A percentile compares a stretch with the other conserved stretches of the same genome.
Evolutionary conservation across 352 stramenopile genomes (phyloP).

Genomic region (Phytophthora chlamydospora): DNA sequence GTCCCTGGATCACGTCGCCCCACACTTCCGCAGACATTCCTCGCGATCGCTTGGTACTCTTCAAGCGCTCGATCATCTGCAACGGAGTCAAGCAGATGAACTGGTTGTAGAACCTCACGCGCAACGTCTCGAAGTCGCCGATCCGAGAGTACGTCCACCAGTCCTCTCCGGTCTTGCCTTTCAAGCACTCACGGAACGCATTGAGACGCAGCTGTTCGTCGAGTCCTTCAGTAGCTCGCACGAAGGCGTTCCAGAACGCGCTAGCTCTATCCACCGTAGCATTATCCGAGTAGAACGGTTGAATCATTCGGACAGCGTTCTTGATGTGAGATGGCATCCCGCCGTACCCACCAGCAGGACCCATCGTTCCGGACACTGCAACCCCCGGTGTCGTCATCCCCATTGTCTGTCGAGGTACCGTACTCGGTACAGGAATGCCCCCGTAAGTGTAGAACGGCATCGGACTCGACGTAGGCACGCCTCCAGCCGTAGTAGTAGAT

Average conservation of each 20-base stretch:
- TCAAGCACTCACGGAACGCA: conserved; percentile 2
- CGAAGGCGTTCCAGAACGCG: background rate
- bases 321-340: background rate
- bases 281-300: background rate
- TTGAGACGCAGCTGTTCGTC: background rate
- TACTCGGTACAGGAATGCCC: too few relatives aligned
- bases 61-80: conserved; percentile 1
- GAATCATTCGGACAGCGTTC: background rate
- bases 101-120: background rate
- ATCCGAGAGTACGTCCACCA: conserved; percentile 12
- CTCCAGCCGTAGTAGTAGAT: too few relatives aligned
- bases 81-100: background rate
- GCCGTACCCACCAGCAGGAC: too few relatives aligned
- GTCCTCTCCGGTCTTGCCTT: background rate
- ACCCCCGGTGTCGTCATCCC: too few relatives aligned
- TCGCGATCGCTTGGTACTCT: background rate
- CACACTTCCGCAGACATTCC: background rate
- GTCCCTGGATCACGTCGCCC: background rate
- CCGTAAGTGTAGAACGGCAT: too few relatives aligned
- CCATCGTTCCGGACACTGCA: too few relatives aligned
- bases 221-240: background rate
- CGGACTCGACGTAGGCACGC: too few relatives aligned
- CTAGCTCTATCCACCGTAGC: background rate
- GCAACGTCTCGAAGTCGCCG: conserved; percentile 2
- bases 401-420: too few relatives aligned